Percentiles rank a stretch among this genome's conserved stretches.
Evolutionary conservation across 441 rosid species (phyloP).

Genomic region (Pelargonium fulgidum): DNA sequence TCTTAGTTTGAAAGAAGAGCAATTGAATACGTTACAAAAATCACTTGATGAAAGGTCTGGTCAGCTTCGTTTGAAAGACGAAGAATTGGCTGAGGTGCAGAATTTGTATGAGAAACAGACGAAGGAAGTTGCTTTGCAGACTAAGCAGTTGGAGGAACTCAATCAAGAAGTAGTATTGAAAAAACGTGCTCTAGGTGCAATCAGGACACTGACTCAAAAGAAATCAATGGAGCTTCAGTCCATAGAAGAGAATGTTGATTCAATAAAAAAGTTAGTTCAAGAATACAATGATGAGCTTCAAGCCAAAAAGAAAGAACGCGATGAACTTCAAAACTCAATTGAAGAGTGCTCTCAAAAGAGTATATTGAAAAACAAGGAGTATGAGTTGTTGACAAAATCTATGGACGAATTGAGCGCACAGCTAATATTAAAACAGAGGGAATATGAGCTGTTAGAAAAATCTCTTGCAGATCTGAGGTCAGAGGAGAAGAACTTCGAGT

Average conservation of each 20-base stretch:
- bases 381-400: neutral
- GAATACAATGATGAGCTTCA: constrained; percentile 14
- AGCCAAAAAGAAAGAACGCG: too few relatives aligned
- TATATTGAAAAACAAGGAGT: neutral
- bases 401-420: neutral
- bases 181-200: constrained; percentile 17
- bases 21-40: too few relatives aligned
- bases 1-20: too few relatives aligned
- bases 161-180: constrained; percentile 20
- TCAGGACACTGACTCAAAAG: constrained; percentile 12
- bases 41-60: constrained; percentile 4
- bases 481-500: constrained; percentile 21
- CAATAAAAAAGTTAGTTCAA: constrained; percentile 9
- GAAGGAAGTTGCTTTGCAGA: constrained; percentile 13
- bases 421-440: neutral
- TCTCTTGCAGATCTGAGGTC: neutral
- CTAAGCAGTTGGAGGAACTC: constrained; percentile 19
- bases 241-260: constrained; percentile 8
- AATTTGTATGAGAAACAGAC: neutral
- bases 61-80: constrained; percentile 25
- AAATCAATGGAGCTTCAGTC: constrained; percentile 12
- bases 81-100: constrained; percentile 8
- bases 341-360: too few relatives aligned
- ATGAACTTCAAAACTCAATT: too few relatives aligned
- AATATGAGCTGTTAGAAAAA: neutral